Base-by-base conservation (phyloP, 345 rosid genomes). In the Euphorbia pulcherrima region DNA sequence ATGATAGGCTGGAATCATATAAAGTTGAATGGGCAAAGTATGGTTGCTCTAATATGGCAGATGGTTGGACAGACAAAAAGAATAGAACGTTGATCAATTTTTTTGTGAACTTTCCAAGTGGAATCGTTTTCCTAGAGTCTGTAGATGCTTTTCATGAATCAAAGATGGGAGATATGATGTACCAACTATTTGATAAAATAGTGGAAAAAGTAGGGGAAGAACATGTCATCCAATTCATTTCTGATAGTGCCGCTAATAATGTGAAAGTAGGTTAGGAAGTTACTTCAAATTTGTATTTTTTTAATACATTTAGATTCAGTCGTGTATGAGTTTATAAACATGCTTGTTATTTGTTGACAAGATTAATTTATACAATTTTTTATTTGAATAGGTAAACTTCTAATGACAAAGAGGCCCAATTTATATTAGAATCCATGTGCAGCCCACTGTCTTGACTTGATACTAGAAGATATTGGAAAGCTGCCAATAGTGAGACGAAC, bases 351-450 rank as follows among this genome's bases (percentile, higher is more conserved):
- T 4, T 39, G 6, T 39, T 39, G 10, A 39, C 10, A 5, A 4
- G 5, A 39, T 10, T 39, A 5, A 4, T 5, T 39, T 39, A 4
- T 39, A 10, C 10, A 39, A 10, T 5, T 10, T 39, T 10, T 5
- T 50, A n/a, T n/a, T n/a, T n/a, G n/a, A n/a, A n/a, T n/a, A n/a
- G n/a, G n/a, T n/a, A n/a, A n/a, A n/a, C n/a, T 5, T 50, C 8
- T 50, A 8, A 50, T 50, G 54, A 8, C 6, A 48, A 61, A 67
- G 16, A 23, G 40, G 2, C 28, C 29, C 23, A 14, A 30, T 54
- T 26, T 67, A 27, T 73, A 7, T 51, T 59, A 35, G 71, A 59
- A 62, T 18, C 41, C 61, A 33, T 73, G 48, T 73, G 72, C 30
- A 13, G 44, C 71, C 6, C 72, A 67, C 39, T 73, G 55, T 40